These are phyloP conservation scores for Dorcoceras hygrometricum DNA, from an alignment of 257 asterid species.

Conservation along the genomic window DNA sequence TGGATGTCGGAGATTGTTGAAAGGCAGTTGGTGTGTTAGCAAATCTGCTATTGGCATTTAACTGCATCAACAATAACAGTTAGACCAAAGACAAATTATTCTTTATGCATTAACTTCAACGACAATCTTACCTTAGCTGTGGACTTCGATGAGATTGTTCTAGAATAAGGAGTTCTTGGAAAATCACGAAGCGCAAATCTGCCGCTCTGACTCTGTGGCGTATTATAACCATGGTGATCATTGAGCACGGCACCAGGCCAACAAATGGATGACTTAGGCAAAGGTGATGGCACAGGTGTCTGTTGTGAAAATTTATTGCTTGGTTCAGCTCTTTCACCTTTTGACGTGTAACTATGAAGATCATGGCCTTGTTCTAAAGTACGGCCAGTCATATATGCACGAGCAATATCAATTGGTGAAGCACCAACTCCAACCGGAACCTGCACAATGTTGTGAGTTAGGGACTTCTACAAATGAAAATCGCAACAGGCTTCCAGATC, in stretches of 20 bases:
- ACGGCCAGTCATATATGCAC: constrained; percentile 86
- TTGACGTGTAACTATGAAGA: constrained; percentile 31
- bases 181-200: constrained; percentile 53
- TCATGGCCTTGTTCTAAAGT: constrained; percentile 47
- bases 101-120: background rate
- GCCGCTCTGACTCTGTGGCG: constrained; percentile 67
- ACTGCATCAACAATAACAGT: constrained; percentile 38
- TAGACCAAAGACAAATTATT: constrained; percentile 20
- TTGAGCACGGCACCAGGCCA: constrained; percentile 80
- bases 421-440: constrained; percentile 62
- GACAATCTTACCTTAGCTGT: background rate
- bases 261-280: constrained; percentile 59
- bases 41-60: constrained; percentile 47
- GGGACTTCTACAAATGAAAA: constrained; percentile 9
- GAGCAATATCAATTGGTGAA: constrained; percentile 88
- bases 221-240: constrained; percentile 45
- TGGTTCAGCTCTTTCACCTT: constrained; percentile 36
- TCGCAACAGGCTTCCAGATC: background rate
- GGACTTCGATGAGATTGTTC: background rate
- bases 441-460: constrained; percentile 39
- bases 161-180: background rate
- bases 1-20: constrained; percentile 49
- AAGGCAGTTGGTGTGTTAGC: constrained; percentile 43
- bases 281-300: constrained; percentile 53
- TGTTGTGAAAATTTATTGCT: constrained; percentile 41